Percentiles rank a stretch among this genome's conserved stretches.
Evolutionary conservation across 352 stramenopile genomes (phyloP).

Genomic region (Nothophytophthora sp.): DNA sequence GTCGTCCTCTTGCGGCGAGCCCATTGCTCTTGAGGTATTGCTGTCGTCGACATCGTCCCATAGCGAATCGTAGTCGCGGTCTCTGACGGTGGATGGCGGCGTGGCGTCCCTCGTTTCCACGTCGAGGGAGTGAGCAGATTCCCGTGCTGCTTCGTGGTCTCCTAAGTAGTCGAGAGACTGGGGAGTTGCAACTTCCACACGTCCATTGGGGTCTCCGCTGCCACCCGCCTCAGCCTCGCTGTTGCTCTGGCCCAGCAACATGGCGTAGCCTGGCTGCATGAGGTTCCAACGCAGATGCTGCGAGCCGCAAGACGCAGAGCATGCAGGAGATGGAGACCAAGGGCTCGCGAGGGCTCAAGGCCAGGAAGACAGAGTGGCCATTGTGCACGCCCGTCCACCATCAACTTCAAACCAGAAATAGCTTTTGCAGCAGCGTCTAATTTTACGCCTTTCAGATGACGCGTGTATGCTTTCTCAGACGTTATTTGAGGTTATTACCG

Average conservation of each 20-base stretch:
- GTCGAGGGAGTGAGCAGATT: background rate
- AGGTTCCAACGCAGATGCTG: background rate
- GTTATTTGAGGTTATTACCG: too few relatives aligned
- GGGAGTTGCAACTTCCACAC: background rate
- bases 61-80: slow-evolving; percentile 29
- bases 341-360: too few relatives aligned
- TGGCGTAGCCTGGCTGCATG: slow-evolving; percentile 21
- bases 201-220: background rate
- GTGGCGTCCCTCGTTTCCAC: background rate
- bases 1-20: slow-evolving; percentile 5
- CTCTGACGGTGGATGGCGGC: background rate
- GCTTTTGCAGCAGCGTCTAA: too few relatives aligned
- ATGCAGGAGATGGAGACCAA: too few relatives aligned
- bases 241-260: background rate
- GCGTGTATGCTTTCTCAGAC: too few relatives aligned
- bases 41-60: slow-evolving; percentile 36
- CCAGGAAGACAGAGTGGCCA: too few relatives aligned
- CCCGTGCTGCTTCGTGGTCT: background rate
- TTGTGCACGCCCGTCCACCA: too few relatives aligned
- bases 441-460: too few relatives aligned
- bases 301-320: too few relatives aligned
- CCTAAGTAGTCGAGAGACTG: background rate
- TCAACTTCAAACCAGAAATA: too few relatives aligned
- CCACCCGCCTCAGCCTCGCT: background rate
- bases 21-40: slow-evolving; percentile 8